Conservation (phyloP, 148 eudicot species). For the Camellia granthamiana region DNA sequence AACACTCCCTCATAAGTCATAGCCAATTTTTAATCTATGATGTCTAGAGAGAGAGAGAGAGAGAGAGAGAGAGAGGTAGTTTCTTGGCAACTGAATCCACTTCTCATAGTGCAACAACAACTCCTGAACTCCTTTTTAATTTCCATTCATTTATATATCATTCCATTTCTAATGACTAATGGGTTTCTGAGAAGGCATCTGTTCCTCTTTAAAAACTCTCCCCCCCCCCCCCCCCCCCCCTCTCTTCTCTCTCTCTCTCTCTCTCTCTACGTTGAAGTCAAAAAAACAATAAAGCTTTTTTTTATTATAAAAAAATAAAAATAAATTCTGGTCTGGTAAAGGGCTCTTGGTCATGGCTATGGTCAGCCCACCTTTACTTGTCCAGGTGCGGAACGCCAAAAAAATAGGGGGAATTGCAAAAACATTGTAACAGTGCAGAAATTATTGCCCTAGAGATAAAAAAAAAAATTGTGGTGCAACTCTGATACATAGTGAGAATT, state of each 20-base stretch:
- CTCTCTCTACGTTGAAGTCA: not conserved
- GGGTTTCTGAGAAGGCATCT: not conserved
- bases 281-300: not conserved
- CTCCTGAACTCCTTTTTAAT: not conserved
- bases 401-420: too few species aligned
- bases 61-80: not conserved
- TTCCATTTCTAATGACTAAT: not conserved
- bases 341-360: not conserved
- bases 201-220: too few species aligned
- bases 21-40: not conserved
- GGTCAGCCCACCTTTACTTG: not conserved
- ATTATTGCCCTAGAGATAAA: too few species aligned
- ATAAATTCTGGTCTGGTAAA: not conserved
- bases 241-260: not conserved
- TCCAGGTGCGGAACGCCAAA: too few species aligned
- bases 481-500: too few species aligned
- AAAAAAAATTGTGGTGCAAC: too few species aligned
- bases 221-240: too few species aligned
- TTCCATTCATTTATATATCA: not conserved
- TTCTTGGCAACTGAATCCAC: constrained; percentile 5
- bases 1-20: not conserved
- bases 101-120: not conserved
- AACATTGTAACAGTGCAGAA: too few species aligned
- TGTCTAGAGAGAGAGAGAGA: not conserved
- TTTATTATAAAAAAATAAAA: not conserved